phyloP scores from a whole-genome alignment of 2,329 filamentous ascomycete genomes.

The Apiospora aurea region DNA sequence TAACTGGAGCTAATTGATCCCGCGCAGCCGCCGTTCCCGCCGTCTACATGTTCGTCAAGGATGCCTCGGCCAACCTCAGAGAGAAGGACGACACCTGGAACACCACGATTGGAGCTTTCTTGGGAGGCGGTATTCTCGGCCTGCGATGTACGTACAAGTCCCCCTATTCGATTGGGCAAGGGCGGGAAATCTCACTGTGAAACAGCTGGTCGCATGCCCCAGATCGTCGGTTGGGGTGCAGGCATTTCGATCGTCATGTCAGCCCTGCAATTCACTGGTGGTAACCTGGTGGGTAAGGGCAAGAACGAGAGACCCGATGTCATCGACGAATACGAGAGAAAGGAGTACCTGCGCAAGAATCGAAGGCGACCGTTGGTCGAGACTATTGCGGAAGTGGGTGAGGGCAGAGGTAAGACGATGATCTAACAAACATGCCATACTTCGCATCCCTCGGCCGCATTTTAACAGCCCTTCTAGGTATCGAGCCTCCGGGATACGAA shows the following conservation, averaged over 20 bases:
- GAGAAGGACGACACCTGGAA: conserved; percentile 84
- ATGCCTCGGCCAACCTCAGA: conserved; percentile 82
- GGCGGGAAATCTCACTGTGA: neutral
- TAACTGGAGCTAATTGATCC: conserved; percentile 30
- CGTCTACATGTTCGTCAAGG: conserved; percentile 79
- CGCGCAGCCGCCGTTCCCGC: conserved; percentile 72
- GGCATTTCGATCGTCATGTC: conserved; percentile 61
- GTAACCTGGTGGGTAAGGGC: conserved; percentile 57
- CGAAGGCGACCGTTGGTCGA: conserved; percentile 79
- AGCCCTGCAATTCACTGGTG: conserved; percentile 69
- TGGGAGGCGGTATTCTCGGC: conserved; percentile 76
- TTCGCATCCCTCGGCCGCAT: conserved; percentile 2
- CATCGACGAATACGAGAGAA: conserved; percentile 76
- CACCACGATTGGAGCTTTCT: conserved; percentile 76
- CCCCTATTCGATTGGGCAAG: conserved; percentile 25
- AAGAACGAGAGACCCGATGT: conserved; percentile 59
- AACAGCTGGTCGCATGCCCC: conserved; percentile 66
- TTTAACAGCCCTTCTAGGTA: conserved; percentile 60
- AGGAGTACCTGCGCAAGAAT: conserved; percentile 76
- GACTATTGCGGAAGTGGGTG: conserved; percentile 81
- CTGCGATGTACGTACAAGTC: conserved; percentile 66
- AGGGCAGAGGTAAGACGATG: conserved; percentile 76
- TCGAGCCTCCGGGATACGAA: conserved; percentile 81
- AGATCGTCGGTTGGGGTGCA: conserved; percentile 68
- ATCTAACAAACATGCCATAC: neutral